Conservation (phyloP, 2,329 filamentous ascomycete genomes). For the Fusarium sp. region DNA sequence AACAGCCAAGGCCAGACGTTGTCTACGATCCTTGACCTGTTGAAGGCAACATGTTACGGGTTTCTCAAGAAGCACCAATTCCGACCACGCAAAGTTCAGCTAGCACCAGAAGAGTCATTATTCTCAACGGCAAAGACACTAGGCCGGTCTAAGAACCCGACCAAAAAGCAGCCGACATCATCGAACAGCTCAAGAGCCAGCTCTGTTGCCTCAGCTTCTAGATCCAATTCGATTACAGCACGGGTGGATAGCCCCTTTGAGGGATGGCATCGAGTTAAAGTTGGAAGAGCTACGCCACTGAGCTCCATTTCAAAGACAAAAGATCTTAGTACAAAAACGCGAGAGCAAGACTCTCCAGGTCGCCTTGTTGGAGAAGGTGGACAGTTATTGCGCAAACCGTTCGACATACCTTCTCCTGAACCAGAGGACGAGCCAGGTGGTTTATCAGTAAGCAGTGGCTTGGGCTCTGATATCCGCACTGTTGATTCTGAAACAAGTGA, state of each 20-base stretch:
- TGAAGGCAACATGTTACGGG: constrained; percentile 75
- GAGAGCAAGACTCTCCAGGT: background rate
- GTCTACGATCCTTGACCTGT: constrained; percentile 66
- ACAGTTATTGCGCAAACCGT: constrained; percentile 59
- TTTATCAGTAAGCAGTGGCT: background rate
- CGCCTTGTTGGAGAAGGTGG: constrained; percentile 57
- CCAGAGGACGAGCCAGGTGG: constrained; percentile 1
- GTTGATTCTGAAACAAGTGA: background rate
- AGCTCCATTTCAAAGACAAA: constrained; percentile 1
- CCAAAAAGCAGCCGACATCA: constrained; percentile 20
- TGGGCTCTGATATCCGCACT: background rate
- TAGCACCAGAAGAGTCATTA: constrained; percentile 39
- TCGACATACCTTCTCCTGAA: constrained; percentile 51
- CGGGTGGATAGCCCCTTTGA: constrained; percentile 49
- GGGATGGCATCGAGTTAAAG: constrained; percentile 54
- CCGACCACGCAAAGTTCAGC: constrained; percentile 59
- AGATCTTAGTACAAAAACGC: constrained; percentile 8
- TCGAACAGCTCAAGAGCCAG: constrained; percentile 27
- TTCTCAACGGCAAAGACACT: constrained; percentile 44
- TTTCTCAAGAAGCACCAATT: constrained; percentile 82
- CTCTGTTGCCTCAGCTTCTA: constrained; percentile 20
- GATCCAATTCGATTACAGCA: background rate
- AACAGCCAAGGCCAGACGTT: constrained; percentile 62
- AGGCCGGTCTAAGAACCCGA: constrained; percentile 30
- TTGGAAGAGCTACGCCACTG: constrained; percentile 38